Evolutionary conservation across 768 basidiomycete genomes (phyloP).

Genomic region (Phylloporus arenicola): DNA sequence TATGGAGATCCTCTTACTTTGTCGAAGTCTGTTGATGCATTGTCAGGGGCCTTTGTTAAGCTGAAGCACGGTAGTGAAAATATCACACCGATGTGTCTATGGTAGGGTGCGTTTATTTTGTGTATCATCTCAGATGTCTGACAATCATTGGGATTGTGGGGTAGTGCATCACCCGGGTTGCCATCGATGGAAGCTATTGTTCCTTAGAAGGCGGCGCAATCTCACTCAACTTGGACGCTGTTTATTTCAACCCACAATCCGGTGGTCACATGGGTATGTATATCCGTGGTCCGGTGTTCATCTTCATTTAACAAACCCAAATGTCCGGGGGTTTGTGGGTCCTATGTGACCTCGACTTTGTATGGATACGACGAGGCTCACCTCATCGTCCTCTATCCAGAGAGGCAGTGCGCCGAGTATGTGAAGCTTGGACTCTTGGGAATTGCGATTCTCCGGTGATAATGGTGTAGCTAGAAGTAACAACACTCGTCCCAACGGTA

Average conservation of each 20-base stretch:
- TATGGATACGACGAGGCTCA: constrained; percentile 38
- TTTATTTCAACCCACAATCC: constrained; percentile 22
- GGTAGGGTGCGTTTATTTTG: constrained; percentile 7
- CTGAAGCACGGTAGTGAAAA: constrained; percentile 20
- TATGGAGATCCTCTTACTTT: constrained; percentile 1
- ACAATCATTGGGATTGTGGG: background rate
- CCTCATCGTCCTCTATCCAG: constrained; percentile 32
- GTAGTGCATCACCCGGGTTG: constrained; percentile 30
- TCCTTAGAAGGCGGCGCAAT: constrained; percentile 34
- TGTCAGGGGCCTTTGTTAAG: constrained; percentile 7
- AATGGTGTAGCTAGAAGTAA: constrained; percentile 36
- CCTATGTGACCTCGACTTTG: constrained; percentile 41
- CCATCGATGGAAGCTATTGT: constrained; percentile 32
- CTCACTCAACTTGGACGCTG: constrained; percentile 15
- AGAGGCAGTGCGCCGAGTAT: constrained; percentile 43
- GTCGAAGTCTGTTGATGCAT: constrained; percentile 13
- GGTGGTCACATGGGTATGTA: constrained; percentile 19
- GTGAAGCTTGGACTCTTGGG: constrained; percentile 40
- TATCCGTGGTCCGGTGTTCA: background rate
- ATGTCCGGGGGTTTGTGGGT: constrained; percentile 33
- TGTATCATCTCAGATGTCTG: background rate
- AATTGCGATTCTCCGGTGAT: constrained; percentile 30
- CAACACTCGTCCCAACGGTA: constrained; percentile 29
- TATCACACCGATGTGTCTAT: constrained; percentile 31
- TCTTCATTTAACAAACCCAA: background rate